These are phyloP conservation scores for Echinosophora koreensis DNA, from an alignment of 306 rosid genomes.

Conservation along the genomic window DNA sequence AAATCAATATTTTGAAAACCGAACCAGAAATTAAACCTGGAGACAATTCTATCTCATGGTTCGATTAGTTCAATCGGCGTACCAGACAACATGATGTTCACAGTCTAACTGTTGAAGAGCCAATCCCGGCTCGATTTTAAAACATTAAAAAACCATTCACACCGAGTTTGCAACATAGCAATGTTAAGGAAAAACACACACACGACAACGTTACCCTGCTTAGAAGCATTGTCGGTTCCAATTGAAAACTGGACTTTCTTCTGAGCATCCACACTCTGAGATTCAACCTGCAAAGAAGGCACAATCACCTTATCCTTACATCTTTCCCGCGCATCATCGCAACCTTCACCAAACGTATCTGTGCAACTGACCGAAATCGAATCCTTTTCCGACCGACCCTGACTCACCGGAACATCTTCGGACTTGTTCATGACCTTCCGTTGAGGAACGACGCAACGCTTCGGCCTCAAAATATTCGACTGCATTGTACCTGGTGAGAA, in stretches of 20 bases:
- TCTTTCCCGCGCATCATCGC: conserved; percentile 45
- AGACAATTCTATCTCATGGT: too few species aligned
- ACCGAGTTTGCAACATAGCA: background rate
- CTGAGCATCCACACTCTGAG: conserved; percentile 59
- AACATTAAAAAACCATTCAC: background rate
- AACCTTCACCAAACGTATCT: conserved; percentile 59
- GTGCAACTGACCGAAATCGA: conserved; percentile 53
- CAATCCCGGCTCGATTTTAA: background rate
- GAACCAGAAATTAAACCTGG: too few species aligned
- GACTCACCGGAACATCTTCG: conserved; percentile 29
- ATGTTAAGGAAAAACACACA: conserved; percentile 7
- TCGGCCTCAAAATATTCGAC: conserved; percentile 68
- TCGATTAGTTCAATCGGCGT: too few species aligned
- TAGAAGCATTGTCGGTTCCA: conserved; percentile 46
- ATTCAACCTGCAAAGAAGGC: conserved; percentile 53
- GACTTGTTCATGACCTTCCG: conserved; percentile 43
- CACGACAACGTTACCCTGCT: conserved; percentile 63
- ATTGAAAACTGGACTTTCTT: conserved; percentile 64
- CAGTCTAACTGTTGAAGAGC: too few species aligned
- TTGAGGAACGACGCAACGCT: conserved; percentile 66
- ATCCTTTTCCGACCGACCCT: conserved; percentile 26
- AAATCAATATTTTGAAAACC: background rate
- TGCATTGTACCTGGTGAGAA: conserved; percentile 53
- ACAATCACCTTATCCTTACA: background rate
- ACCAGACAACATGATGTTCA: too few species aligned